Percentiles rank a stretch among this genome's conserved stretches.
Evolutionary conservation across 768 basidiomycete species (phyloP).

Genomic region (Chalciporus chontae): DNA sequence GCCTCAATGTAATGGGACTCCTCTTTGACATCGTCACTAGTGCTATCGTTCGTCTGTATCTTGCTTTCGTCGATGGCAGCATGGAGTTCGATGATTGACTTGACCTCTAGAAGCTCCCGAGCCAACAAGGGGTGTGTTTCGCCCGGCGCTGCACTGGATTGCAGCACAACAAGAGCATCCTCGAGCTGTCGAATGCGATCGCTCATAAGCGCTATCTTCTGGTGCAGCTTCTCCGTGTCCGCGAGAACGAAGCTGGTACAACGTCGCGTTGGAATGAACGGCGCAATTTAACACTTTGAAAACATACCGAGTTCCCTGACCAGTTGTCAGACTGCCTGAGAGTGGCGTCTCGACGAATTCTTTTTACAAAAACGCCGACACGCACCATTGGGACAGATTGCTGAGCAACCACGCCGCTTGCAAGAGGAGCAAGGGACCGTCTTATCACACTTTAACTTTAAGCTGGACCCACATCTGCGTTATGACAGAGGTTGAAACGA

Average conservation of each 20-base stretch:
- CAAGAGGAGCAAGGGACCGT: constrained; percentile 55
- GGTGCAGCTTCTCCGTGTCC: constrained; percentile 66
- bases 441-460: constrained; percentile 76
- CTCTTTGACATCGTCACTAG: constrained; percentile 30
- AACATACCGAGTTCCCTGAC: constrained; percentile 69
- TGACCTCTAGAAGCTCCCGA: constrained; percentile 59
- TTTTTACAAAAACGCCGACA: neutral
- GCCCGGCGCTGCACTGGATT: constrained; percentile 40
- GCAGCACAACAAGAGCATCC: constrained; percentile 58
- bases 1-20: constrained; percentile 58
- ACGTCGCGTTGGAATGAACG: neutral
- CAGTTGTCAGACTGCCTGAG: constrained; percentile 62
- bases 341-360: neutral
- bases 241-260: constrained; percentile 60
- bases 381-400: constrained; percentile 69
- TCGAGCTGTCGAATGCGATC: constrained; percentile 71
- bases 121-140: constrained; percentile 59
- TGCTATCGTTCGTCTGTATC: constrained; percentile 15
- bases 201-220: constrained; percentile 65
- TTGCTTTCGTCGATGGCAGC: constrained; percentile 47
- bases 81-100: constrained; percentile 67
- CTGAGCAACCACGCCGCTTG: constrained; percentile 70
- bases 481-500: neutral
- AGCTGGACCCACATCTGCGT: constrained; percentile 32
- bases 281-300: neutral